These are phyloP conservation scores for Kodamaea arcana DNA, from an alignment of 1,139 yeast genomes.

Conservation along the genomic window DNA sequence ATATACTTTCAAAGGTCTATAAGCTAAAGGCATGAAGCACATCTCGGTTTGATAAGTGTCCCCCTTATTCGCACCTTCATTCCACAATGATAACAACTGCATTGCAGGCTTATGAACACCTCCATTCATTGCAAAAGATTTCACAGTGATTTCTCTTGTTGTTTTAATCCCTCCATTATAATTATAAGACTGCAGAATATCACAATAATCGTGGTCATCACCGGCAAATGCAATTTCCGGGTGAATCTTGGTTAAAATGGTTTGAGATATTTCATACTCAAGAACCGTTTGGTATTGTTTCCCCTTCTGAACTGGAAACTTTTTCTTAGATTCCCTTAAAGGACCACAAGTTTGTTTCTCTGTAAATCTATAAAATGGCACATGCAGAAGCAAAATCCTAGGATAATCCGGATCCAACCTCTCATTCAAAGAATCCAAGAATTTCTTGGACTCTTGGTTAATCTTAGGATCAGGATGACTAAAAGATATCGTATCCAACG, in stretches of 20 bases:
- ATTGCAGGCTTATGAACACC: constrained; percentile 83
- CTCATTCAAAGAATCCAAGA: constrained; percentile 20
- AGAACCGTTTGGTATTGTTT: constrained; percentile 76
- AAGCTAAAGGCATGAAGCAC: constrained; percentile 75
- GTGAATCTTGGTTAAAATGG: constrained; percentile 49
- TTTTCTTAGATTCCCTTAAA: constrained; percentile 54
- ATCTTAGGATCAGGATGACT: constrained; percentile 39
- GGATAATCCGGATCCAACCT: constrained; percentile 42
- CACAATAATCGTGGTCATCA: constrained; percentile 96
- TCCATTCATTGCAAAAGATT: constrained; percentile 89
- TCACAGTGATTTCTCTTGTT: constrained; percentile 79
- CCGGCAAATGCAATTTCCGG: constrained; percentile 82
- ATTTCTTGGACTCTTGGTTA: constrained; percentile 20
- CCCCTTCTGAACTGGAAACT: constrained; percentile 69
- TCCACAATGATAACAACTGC: constrained; percentile 69
- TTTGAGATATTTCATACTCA: constrained; percentile 52
- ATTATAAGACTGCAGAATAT: constrained; percentile 54
- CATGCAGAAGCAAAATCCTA: constrained; percentile 70
- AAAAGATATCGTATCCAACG: constrained; percentile 78
- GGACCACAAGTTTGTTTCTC: constrained; percentile 60
- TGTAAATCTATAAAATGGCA: constrained; percentile 65
- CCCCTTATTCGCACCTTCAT: constrained; percentile 28
- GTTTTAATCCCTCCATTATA: constrained; percentile 25
- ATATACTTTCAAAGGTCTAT: constrained; percentile 45
- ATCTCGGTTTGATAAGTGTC: constrained; percentile 45